A percentile compares a stretch with the other conserved stretches of the same genome.
phyloP scores from a whole-genome alignment of 164 flowering plant genomes.

The Magnolia officinalis region DNA sequence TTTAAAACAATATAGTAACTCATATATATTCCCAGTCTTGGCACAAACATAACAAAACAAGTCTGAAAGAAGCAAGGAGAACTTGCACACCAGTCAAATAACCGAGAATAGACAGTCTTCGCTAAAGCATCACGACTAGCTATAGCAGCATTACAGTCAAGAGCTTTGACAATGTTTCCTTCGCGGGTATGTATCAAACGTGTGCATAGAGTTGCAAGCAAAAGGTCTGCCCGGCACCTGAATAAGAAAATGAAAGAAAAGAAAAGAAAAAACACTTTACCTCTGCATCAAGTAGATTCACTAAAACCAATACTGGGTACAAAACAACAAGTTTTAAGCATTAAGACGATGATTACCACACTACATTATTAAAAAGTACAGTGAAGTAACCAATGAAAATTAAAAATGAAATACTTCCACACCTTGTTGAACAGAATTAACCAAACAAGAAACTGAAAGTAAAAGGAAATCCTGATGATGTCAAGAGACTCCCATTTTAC shows the following conservation, averaged over 20 bases:
- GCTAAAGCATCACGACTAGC: conserved; percentile 93
- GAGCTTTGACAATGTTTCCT: conserved; percentile 82
- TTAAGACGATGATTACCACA: neutral
- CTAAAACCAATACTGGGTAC: no score
- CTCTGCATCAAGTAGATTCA: no score
- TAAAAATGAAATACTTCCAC: neutral
- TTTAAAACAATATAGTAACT: neutral
- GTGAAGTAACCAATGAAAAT: neutral
- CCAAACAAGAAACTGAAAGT: neutral
- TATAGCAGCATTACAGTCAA: conserved; percentile 86
- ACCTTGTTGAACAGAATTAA: neutral
- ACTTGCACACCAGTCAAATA: conserved; percentile 81
- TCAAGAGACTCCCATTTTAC: neutral
- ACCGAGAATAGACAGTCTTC: conserved; percentile 83
- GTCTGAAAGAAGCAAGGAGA: neutral
- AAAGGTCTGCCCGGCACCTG: conserved; percentile 82
- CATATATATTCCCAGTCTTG: neutral
- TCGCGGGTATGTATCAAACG: conserved; percentile 91
- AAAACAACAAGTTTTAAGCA: neutral
- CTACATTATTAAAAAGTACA: neutral
- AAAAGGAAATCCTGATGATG: neutral
- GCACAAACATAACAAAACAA: conserved; percentile 1
- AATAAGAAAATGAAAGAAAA: conserved; percentile 11
- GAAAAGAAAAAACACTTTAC: neutral
- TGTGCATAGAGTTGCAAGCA: conserved; percentile 74